Conservation (phyloP, 495 filamentous ascomycete species). For the Xylaria telfairii region DNA sequence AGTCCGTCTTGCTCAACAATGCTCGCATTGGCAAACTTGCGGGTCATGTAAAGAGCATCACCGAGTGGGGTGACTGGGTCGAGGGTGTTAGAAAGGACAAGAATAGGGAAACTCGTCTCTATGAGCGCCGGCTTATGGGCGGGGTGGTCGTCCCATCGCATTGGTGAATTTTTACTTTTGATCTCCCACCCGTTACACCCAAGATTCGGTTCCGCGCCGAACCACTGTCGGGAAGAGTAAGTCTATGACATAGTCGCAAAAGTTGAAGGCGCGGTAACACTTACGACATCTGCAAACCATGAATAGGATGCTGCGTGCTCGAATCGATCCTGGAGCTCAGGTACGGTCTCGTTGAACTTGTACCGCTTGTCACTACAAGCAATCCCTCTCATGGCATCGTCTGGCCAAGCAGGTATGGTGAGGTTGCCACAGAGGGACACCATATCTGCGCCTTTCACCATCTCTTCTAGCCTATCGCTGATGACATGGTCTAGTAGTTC, state of each 20-base stretch:
- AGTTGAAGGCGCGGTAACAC: slow-evolving; percentile 5
- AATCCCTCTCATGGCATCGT: slow-evolving; percentile 51
- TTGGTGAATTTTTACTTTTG: slow-evolving; percentile 41
- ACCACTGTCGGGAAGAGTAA: slow-evolving; percentile 39
- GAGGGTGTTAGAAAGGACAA: slow-evolving; percentile 64
- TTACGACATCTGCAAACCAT: slow-evolving; percentile 50
- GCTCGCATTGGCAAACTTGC: slow-evolving; percentile 51
- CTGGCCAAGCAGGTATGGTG: slow-evolving; percentile 53
- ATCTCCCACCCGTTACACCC: slow-evolving; percentile 53
- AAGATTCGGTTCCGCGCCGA: slow-evolving; percentile 41
- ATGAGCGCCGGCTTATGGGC: slow-evolving; percentile 39
- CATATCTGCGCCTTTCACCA: slow-evolving; percentile 10
- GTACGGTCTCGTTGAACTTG: slow-evolving; percentile 49
- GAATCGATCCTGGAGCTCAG: slow-evolving; percentile 42
- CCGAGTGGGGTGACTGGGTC: slow-evolving; percentile 66
- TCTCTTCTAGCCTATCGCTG: not conserved
- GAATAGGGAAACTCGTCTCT: slow-evolving; percentile 61
- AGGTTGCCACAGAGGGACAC: slow-evolving; percentile 42
- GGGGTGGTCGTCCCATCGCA: slow-evolving; percentile 45
- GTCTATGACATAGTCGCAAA: not conserved
- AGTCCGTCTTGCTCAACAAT: slow-evolving; percentile 51
- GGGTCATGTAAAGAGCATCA: slow-evolving; percentile 59
- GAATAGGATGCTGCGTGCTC: slow-evolving; percentile 45
- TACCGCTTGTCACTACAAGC: slow-evolving; percentile 55
- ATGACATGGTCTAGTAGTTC: slow-evolving; percentile 16